Percentiles rank a stretch among this genome's conserved stretches.
phyloP scores from a whole-genome alignment of 2,329 filamentous ascomycete genomes.

The Fusarium brevicatenulatum region DNA sequence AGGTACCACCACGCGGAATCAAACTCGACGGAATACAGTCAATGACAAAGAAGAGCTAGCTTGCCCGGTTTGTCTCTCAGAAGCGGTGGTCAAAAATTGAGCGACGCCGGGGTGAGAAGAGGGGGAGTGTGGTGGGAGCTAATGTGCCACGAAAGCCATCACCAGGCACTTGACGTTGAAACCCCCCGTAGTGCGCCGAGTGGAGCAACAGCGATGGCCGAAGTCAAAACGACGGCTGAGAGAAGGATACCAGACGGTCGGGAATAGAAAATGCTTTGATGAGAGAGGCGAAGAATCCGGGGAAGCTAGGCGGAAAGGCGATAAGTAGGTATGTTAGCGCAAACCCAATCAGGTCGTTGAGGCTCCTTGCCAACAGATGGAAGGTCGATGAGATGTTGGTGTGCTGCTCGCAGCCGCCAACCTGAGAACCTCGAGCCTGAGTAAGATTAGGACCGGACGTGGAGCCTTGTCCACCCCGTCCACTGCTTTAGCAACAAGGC shows the following conservation, averaged over 20 bases:
- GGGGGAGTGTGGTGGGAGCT: slow-evolving; percentile 48
- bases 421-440: slow-evolving; percentile 27
- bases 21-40: slow-evolving; percentile 49
- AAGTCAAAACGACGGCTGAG: slow-evolving; percentile 35
- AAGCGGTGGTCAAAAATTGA: slow-evolving; percentile 44
- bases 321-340: slow-evolving; percentile 36
- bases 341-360: slow-evolving; percentile 34
- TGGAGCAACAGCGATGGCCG: slow-evolving; percentile 42
- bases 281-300: slow-evolving; percentile 36
- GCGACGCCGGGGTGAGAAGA: slow-evolving; percentile 47
- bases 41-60: slow-evolving; percentile 48
- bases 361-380: slow-evolving; percentile 26
- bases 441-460: slow-evolving; percentile 29
- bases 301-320: slow-evolving; percentile 41
- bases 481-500: slow-evolving; percentile 27
- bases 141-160: slow-evolving; percentile 51
- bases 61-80: slow-evolving; percentile 43
- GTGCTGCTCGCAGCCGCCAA: slow-evolving; percentile 36
- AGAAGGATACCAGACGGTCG: slow-evolving; percentile 40
- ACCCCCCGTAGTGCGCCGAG: slow-evolving; percentile 44
- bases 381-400: slow-evolving; percentile 35
- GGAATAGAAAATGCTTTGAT: slow-evolving; percentile 34
- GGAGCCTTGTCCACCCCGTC: slow-evolving; percentile 34
- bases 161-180: slow-evolving; percentile 43
- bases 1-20: slow-evolving; percentile 52